Conservation (phyloP, 164 flowering plant genomes). For the Taxillus chinensis region DNA sequence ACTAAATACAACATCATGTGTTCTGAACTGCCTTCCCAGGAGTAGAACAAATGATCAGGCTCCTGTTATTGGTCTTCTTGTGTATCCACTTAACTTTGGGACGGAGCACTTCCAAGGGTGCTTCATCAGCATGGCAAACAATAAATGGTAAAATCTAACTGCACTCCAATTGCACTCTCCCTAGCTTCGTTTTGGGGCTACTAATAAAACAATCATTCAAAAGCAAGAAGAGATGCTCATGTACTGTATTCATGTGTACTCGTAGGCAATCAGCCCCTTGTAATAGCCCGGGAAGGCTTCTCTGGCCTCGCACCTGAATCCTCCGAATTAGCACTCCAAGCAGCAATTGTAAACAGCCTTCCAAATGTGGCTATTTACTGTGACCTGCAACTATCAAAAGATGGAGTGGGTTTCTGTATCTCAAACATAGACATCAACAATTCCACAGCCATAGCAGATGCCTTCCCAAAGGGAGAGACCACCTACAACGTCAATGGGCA, state of each 20-base stretch:
- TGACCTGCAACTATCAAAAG: conserved; percentile 70
- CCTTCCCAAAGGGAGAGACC: conserved; percentile 35
- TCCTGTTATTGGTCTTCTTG: conserved; percentile 24
- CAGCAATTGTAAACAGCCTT: conserved; percentile 27
- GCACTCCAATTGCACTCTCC: not conserved
- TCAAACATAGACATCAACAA: conserved; percentile 48
- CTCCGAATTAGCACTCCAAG: conserved; percentile 28
- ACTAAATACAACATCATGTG: too few species aligned
- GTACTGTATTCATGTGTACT: not conserved
- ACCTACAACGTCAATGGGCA: conserved; percentile 56
- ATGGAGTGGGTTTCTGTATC: conserved; percentile 52
- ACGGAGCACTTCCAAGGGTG: conserved; percentile 3
- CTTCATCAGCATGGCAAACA: conserved; percentile 37
- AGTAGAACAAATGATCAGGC: conserved; percentile 24
- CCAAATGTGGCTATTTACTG: conserved; percentile 32
- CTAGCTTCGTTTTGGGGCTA: not conserved
- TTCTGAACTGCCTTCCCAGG: conserved; percentile 2
- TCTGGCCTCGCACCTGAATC: conserved; percentile 78
- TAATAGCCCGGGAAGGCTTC: conserved; percentile 70
- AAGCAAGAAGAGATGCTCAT: too few species aligned
- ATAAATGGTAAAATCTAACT: conserved; percentile 31
- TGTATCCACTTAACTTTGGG: conserved; percentile 28
- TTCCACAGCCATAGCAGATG: conserved; percentile 35
- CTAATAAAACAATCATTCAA: too few species aligned
- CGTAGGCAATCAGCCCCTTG: conserved; percentile 52